phyloP scores from a whole-genome alignment of 805 yeast species.

The Lachancea thermotolerans region DNA sequence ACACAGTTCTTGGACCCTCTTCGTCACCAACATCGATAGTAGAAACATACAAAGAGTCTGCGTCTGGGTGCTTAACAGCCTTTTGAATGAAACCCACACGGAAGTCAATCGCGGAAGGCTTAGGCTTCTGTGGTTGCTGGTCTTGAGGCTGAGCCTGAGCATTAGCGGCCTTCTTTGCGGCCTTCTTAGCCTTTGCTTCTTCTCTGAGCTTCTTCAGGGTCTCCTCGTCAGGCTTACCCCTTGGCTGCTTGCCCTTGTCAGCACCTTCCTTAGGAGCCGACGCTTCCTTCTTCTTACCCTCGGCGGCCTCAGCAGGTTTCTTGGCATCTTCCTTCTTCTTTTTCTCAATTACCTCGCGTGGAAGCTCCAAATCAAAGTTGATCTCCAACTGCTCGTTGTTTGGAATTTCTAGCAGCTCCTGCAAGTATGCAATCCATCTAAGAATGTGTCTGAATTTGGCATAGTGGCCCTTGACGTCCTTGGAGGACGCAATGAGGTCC shows the following conservation, averaged over 20 bases:
- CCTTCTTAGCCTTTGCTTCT: slow-evolving; percentile 54
- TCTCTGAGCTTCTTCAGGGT: slow-evolving; percentile 42
- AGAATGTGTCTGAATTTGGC: slow-evolving; percentile 72
- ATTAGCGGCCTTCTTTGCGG: slow-evolving; percentile 51
- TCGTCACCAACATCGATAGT: slow-evolving; percentile 95
- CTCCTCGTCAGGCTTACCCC: slow-evolving; percentile 43
- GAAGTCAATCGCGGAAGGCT: slow-evolving; percentile 82
- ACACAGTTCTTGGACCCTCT: slow-evolving; percentile 96
- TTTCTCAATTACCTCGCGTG: slow-evolving; percentile 65
- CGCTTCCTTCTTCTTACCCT: slow-evolving; percentile 14
- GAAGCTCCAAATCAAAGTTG: slow-evolving; percentile 55
- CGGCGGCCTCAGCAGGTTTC: slow-evolving; percentile 16
- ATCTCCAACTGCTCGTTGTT: slow-evolving; percentile 51
- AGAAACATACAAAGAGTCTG: slow-evolving; percentile 92
- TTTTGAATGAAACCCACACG: slow-evolving; percentile 96
- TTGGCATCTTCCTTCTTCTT: slow-evolving; percentile 44
- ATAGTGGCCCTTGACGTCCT: slow-evolving; percentile 41
- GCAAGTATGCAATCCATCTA: slow-evolving; percentile 90
- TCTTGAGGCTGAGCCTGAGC: slow-evolving; percentile 34
- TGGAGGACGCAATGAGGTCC: slow-evolving; percentile 44
- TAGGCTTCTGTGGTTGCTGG: slow-evolving; percentile 50
- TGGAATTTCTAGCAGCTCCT: slow-evolving; percentile 54
- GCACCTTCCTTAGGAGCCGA: slow-evolving; percentile 9
- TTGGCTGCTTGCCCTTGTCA: slow-evolving; percentile 10
- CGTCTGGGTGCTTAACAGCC: slow-evolving; percentile 96